Percentiles rank a stretch among this genome's conserved stretches.
phyloP scores from a whole-genome alignment of 2,329 filamentous ascomycete species.

The Gyromitra esculenta region DNA sequence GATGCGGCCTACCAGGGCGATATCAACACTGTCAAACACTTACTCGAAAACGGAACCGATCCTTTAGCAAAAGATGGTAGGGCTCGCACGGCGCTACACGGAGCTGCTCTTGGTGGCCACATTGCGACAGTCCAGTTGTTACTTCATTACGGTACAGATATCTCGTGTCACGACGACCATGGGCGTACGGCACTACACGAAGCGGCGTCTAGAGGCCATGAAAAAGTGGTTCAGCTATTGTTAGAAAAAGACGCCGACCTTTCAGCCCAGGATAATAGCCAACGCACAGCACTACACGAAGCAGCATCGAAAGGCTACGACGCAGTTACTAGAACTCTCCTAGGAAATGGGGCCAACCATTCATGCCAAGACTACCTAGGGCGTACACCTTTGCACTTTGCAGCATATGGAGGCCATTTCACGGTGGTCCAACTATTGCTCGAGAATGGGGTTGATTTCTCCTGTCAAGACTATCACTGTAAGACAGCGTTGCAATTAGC shows the following conservation, averaged over 20 bases:
- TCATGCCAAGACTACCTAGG: background rate
- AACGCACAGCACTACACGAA: background rate
- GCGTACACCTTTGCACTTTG: background rate
- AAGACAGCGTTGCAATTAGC: background rate
- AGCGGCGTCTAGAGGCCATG: slow-evolving; percentile 3
- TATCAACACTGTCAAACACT: background rate
- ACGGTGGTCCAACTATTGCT: background rate
- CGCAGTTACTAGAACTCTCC: background rate
- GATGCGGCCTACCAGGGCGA: background rate
- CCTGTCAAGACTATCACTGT: background rate
- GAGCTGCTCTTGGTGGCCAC: background rate
- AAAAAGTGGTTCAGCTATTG: slow-evolving; percentile 12
- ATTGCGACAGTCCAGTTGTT: background rate
- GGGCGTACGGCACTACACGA: background rate
- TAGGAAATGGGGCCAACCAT: background rate
- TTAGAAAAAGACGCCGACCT: slow-evolving; percentile 4
- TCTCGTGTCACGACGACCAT: background rate
- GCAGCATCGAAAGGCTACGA: background rate
- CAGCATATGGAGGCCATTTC: background rate
- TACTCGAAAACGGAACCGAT: background rate
- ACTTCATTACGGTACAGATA: background rate
- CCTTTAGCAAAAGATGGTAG: background rate
- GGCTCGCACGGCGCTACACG: background rate
- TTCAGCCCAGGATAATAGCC: background rate
- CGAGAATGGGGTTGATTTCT: background rate